These are phyloP conservation scores for Entrophospora sp. DNA, from an alignment of 192 early-diverging fungal genomes.

Conservation along the genomic window DNA sequence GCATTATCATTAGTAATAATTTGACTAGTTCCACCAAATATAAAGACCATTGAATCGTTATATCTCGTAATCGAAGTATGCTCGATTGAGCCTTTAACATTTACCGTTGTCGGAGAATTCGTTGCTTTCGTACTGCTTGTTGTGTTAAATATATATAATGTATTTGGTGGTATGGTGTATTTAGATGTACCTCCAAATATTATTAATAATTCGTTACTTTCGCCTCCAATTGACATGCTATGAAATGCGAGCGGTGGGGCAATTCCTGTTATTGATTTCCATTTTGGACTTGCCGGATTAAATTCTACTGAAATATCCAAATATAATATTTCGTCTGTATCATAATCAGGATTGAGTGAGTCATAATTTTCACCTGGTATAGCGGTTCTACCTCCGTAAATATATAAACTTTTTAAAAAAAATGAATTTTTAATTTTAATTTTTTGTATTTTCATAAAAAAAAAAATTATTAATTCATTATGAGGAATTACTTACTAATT, in stretches of 20 bases:
- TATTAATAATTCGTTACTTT: constrained; percentile 7
- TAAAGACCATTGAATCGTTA: constrained; percentile 12
- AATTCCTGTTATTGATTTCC: background rate
- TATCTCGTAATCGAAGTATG: constrained; percentile 7
- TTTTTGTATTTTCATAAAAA: no score
- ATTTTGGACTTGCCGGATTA: background rate
- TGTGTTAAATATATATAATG: background rate
- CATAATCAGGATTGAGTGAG: no score
- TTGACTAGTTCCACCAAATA: constrained; percentile 25
- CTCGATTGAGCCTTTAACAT: no score
- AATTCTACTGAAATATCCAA: background rate
- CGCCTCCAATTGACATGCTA: constrained; percentile 7
- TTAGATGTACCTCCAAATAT: constrained; percentile 16
- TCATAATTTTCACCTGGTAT: background rate
- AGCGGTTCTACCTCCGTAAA: background rate
- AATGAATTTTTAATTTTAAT: no score
- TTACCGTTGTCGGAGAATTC: background rate
- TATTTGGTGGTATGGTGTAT: background rate
- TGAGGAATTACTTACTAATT: no score
- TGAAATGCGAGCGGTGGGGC: constrained; percentile 5
- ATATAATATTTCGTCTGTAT: background rate
- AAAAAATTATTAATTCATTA: no score
- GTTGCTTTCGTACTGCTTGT: background rate
- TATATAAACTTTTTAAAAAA: background rate
- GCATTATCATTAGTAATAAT: no score